These are phyloP conservation scores for Geotrichum restrictum DNA, from an alignment of 1,139 yeast species.

Conservation along the genomic window DNA sequence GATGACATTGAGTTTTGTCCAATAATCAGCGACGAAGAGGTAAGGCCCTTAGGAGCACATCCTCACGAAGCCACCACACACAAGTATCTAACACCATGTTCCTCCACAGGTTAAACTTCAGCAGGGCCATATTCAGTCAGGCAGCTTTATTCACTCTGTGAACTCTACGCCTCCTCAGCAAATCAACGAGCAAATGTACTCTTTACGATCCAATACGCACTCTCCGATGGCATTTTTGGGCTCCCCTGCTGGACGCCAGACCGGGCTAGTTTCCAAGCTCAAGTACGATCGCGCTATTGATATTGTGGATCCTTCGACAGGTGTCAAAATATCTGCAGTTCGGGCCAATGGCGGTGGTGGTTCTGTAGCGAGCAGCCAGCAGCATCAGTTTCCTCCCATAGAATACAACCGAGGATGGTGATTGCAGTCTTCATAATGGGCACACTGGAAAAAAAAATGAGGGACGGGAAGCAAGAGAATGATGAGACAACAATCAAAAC, in stretches of 20 bases:
- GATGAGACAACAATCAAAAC: not conserved
- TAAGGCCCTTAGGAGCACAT: slow-evolving; percentile 11
- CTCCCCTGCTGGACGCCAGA: slow-evolving; percentile 11
- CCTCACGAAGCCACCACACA: not conserved
- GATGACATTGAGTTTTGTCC: slow-evolving; percentile 70
- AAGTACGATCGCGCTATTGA: slow-evolving; percentile 50
- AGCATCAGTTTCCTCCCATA: not conserved
- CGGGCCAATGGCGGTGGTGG: slow-evolving; percentile 38
- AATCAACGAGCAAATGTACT: slow-evolving; percentile 16
- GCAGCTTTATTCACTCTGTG: slow-evolving; percentile 1
- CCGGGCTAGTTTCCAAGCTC: slow-evolving; percentile 5
- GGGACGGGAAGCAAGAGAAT: not conserved
- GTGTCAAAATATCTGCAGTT: slow-evolving; percentile 46
- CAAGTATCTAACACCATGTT: not conserved
- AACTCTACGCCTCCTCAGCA: slow-evolving; percentile 18
- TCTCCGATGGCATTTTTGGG: slow-evolving; percentile 13
- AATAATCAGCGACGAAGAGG: slow-evolving; percentile 36
- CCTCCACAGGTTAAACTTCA: slow-evolving; percentile 4
- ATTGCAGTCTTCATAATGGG: not conserved
- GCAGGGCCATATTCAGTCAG: slow-evolving; percentile 2
- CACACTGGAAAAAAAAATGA: not conserved
- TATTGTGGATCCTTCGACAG: slow-evolving; percentile 68
- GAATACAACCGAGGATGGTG: slow-evolving; percentile 9
- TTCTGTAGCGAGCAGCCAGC: slow-evolving; percentile 35
- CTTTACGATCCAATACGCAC: slow-evolving; percentile 9